These are phyloP conservation scores for Lineolata rhizophorae DNA, from an alignment of 495 filamentous ascomycete species.

Conservation along the genomic window DNA sequence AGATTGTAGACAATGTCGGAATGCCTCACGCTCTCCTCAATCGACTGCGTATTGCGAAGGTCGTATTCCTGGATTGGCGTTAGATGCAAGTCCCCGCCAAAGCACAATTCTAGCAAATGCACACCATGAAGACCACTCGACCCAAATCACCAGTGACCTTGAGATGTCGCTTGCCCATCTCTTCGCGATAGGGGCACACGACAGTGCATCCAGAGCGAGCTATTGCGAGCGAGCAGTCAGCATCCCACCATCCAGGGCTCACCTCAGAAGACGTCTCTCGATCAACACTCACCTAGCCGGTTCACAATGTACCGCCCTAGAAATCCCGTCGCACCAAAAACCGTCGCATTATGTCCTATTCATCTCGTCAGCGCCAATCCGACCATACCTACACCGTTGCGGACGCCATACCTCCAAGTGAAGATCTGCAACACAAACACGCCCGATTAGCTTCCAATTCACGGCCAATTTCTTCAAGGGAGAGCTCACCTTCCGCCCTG, in stretches of 20 bases:
- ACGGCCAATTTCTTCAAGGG: conserved; percentile 2
- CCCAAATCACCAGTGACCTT: conserved; percentile 90
- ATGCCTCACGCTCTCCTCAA: conserved; percentile 91
- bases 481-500: conserved; percentile 17
- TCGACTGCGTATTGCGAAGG: conserved; percentile 80
- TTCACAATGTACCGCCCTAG: conserved; percentile 96
- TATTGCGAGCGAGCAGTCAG: conserved; percentile 16
- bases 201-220: conserved; percentile 83
- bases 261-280: background rate
- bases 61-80: conserved; percentile 53
- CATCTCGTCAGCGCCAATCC: background rate
- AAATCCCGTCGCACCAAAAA: conserved; percentile 94
- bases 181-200: conserved; percentile 82
- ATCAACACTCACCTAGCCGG: conserved; percentile 46
- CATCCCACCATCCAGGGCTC: background rate
- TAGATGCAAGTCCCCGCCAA: background rate
- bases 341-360: conserved; percentile 77
- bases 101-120: no score
- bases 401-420: conserved; percentile 48
- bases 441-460: background rate
- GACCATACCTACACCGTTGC: conserved; percentile 6
- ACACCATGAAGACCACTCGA: conserved; percentile 62
- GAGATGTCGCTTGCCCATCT: conserved; percentile 92
- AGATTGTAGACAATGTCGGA: conserved; percentile 96
- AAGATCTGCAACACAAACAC: conserved; percentile 31